These are phyloP conservation scores for Saccharomycopsis malanga DNA, from an alignment of 805 yeast species.

Conservation along the genomic window DNA sequence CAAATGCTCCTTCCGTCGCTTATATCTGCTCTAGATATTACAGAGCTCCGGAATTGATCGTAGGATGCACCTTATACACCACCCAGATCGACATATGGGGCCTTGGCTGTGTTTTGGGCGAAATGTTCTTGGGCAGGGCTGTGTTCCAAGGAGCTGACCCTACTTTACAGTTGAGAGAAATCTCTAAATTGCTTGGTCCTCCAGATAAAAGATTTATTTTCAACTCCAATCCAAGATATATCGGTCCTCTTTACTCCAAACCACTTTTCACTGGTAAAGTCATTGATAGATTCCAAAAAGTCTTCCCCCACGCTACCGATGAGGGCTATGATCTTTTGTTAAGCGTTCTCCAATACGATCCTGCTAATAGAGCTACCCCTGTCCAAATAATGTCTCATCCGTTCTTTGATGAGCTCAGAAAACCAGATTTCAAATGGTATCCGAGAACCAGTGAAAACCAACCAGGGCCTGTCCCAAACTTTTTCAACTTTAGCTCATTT, in stretches of 20 bases:
- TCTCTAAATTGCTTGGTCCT: conserved; percentile 84
- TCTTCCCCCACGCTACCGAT: conserved; percentile 70
- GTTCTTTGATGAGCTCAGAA: conserved; percentile 81
- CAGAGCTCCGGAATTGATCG: conserved; percentile 91
- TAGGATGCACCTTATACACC: conserved; percentile 82
- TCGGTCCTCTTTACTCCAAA: conserved; percentile 66
- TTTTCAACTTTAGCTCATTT: conserved; percentile 66
- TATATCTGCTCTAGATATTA: conserved; percentile 95
- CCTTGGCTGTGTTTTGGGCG: conserved; percentile 92
- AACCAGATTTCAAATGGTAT: conserved; percentile 39
- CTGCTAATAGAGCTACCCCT: conserved; percentile 74
- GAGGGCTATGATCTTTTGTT: conserved; percentile 81
- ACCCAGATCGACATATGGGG: conserved; percentile 98
- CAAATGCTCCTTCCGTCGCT: conserved; percentile 81
- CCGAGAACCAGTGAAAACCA: conserved; percentile 43
- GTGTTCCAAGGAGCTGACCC: conserved; percentile 95
- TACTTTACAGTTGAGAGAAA: conserved; percentile 79
- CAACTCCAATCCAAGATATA: conserved; percentile 66
- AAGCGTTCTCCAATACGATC: conserved; percentile 83
- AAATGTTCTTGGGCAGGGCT: conserved; percentile 85
- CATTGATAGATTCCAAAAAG: conserved; percentile 53
- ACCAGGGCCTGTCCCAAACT: conserved; percentile 37
- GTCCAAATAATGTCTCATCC: conserved; percentile 79
- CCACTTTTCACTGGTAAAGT: conserved; percentile 52
- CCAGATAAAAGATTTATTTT: conserved; percentile 68